Base-by-base conservation (phyloP, 2,329 filamentous ascomycete genomes). In the Bimuria novae-zelandiae region DNA sequence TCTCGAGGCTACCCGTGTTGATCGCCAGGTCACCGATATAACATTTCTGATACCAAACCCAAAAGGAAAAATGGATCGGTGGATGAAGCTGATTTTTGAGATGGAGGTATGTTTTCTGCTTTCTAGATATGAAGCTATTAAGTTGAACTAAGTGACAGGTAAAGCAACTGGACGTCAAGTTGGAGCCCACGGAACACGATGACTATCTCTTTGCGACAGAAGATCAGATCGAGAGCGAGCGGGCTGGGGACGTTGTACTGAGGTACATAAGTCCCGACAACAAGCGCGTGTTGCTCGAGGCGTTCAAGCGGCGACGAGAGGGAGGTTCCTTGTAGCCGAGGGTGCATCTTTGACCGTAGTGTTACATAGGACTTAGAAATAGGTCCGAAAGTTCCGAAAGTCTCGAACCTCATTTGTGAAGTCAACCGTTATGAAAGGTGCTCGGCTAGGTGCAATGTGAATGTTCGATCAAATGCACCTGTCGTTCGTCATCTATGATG, bases 121-220 rank as follows among this genome's bases (percentile, higher is more conserved):
- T n/a, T n/a, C n/a, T n/a, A n/a, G n/a, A n/a, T n/a, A n/a, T n/a
- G n/a, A n/a, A n/a, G n/a, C n/a, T n/a, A n/a, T n/a, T n/a, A n/a
- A n/a, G n/a, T n/a, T n/a, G n/a, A n/a, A n/a, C n/a, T n/a, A n/a
- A n/a, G n/a, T n/a, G n/a, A 11, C 16, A 47, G 44, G 71, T 76
- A 23, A 57, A 71, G 45, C 48, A 60, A 10, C 25, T 57, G 3
- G 54, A 57, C 3, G 35, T 73, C 16, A 48, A 54, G 2, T 57
- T 79, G 50, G 75, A 78, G 49, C 71, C 75, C 3, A 50, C 68
- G 8, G 77, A 79, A 64, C 77, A 79, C 54, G 72, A 78, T 46
- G 55, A 57, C 3, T 75, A 68, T 50, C 40, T 71, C 2, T 79
- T 74, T 68, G 74, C 69, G 16, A 68, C 69, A 1, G 74, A 77